These are phyloP conservation scores for Dovyalis caffra DNA, from an alignment of 345 rosid genomes.

Conservation along the genomic window DNA sequence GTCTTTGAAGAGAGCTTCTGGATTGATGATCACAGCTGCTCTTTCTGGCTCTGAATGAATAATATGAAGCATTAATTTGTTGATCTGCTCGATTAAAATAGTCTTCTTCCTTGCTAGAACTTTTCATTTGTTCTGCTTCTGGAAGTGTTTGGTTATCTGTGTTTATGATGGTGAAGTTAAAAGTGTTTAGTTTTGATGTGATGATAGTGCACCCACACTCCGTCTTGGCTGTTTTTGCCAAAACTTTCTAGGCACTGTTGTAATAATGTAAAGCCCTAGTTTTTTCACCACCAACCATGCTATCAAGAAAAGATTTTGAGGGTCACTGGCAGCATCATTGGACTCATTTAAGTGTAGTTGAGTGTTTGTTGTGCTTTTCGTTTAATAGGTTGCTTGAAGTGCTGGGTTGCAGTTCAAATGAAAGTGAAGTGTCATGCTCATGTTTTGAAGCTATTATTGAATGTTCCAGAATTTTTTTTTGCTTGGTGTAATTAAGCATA, in stretches of 20 bases:
- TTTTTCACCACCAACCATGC: not conserved
- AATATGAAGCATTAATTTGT: not conserved
- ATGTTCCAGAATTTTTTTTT: not conserved
- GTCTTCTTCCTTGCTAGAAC: not conserved
- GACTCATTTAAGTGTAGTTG: not conserved
- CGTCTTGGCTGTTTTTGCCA: not conserved
- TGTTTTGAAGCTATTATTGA: conserved; percentile 2
- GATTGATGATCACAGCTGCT: not conserved
- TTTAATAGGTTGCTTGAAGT: not conserved
- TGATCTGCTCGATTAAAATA: not conserved
- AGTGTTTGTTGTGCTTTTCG: not conserved
- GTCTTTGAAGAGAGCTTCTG: not conserved
- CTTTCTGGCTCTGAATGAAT: not conserved
- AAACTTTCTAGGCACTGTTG: not conserved
- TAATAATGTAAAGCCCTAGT: not conserved
- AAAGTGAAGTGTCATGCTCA: not conserved
- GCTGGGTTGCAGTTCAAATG: not conserved
- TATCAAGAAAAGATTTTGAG: not conserved
- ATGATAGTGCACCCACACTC: not conserved
- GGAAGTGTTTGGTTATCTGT: not conserved
- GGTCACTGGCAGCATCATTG: not conserved
- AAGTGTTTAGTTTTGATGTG: not conserved
- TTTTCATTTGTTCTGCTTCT: no score
- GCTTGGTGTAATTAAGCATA: not conserved
- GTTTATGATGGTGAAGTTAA: not conserved